These are phyloP conservation scores for Cunninghamia lanceolata DNA, from an alignment of 75 land plant species.

Conservation along the genomic window DNA sequence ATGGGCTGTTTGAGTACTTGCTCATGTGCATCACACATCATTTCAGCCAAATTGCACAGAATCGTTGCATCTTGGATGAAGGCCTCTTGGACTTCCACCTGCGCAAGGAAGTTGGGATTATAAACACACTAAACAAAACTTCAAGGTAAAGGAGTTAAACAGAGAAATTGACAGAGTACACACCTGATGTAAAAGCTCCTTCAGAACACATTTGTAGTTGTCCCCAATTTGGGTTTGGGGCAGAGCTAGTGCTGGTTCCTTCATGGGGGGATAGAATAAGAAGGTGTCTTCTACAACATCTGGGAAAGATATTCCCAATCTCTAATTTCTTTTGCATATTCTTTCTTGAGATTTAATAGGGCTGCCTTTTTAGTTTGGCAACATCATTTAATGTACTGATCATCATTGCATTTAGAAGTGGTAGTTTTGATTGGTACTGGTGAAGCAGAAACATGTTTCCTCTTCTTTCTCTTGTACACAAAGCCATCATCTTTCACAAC, in stretches of 20 bases:
- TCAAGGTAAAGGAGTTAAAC: background rate
- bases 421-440: background rate
- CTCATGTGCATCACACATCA: conserved; percentile 25
- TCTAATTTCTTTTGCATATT: conserved; percentile 22
- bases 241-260: background rate
- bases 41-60: conserved; percentile 30
- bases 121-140: background rate
- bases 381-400: background rate
- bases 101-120: background rate
- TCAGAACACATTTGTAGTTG: background rate
- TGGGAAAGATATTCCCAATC: conserved; percentile 30
- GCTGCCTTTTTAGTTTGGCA: conserved; percentile 17
- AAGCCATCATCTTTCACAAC: conserved; percentile 39
- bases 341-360: conserved; percentile 16
- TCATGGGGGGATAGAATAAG: background rate
- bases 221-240: background rate
- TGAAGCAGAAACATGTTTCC: background rate
- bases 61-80: conserved; percentile 18
- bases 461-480: conserved; percentile 40
- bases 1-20: conserved; percentile 14
- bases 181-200: conserved; percentile 6
- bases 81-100: conserved; percentile 36
- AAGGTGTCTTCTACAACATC: conserved; percentile 13
- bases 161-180: background rate
- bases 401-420: background rate